phyloP scores from a whole-genome alignment of 2,329 filamentous ascomycete genomes.

The Tolypocladium cylindrosporum region DNA sequence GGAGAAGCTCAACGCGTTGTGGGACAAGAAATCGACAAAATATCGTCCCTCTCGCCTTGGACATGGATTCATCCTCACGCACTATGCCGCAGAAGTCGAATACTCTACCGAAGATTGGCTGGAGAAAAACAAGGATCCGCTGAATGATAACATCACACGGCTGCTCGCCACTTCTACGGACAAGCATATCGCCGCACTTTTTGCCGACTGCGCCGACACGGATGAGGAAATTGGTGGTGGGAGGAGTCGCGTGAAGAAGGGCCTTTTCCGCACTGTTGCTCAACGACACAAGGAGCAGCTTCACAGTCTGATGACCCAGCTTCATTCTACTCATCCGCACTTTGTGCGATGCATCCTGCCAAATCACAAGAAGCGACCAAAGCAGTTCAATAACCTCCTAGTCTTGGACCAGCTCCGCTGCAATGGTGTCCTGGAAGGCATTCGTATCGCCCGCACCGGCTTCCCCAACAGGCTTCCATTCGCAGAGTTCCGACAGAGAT shows the following conservation, averaged over 20 bases:
- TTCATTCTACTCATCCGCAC: conserved; percentile 94
- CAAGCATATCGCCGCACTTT: conserved; percentile 73
- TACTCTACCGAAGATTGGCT: conserved; percentile 93
- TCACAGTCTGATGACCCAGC: conserved; percentile 88
- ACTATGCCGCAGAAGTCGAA: conserved; percentile 96
- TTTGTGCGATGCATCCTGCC: conserved; percentile 97
- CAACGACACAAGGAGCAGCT: conserved; percentile 97
- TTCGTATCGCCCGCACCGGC: conserved; percentile 90
- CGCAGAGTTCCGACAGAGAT: conserved; percentile 86
- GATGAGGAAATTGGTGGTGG: conserved; percentile 63
- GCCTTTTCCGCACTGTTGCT: conserved; percentile 90
- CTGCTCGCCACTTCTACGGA: conserved; percentile 75
- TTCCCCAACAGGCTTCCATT: conserved; percentile 93
- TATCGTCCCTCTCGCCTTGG: conserved; percentile 81
- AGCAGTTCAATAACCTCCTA: conserved; percentile 83
- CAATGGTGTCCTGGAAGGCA: conserved; percentile 98
- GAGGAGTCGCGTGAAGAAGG: conserved; percentile 84
- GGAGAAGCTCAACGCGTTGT: conserved; percentile 91
- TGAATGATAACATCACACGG: conserved; percentile 94
- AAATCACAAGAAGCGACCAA: conserved; percentile 95
- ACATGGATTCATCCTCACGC: conserved; percentile 90
- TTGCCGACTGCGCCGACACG: conserved; percentile 74
- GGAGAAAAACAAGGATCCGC: conserved; percentile 97
- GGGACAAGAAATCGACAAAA: conserved; percentile 93
- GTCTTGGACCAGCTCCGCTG: conserved; percentile 95